These are phyloP conservation scores for Xerocomellus intermedius DNA, from an alignment of 768 basidiomycete genomes.

Conservation along the genomic window DNA sequence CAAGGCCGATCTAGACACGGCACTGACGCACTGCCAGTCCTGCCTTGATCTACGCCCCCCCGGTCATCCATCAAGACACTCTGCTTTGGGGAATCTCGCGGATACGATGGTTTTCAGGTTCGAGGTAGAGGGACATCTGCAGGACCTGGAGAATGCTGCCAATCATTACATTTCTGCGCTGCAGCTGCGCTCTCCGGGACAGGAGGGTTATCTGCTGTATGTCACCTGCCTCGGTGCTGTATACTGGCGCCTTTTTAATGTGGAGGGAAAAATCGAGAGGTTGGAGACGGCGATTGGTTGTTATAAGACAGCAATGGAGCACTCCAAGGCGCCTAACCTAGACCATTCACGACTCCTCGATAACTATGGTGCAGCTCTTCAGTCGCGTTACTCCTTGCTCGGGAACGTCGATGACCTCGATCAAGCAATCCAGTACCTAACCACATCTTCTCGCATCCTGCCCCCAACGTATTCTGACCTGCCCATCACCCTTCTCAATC, in stretches of 20 bases:
- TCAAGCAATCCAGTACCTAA: slow-evolving; percentile 21
- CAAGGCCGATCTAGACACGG: slow-evolving; percentile 17
- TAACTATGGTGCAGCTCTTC: slow-evolving; percentile 19
- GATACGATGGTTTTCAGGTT: slow-evolving; percentile 21
- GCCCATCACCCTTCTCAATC: slow-evolving; percentile 13
- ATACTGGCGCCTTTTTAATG: slow-evolving; percentile 1
- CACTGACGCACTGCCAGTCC: slow-evolving; percentile 12
- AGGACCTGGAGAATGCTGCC: slow-evolving; percentile 25
- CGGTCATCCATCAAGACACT: slow-evolving; percentile 13
- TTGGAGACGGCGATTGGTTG: slow-evolving; percentile 22
- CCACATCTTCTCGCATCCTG: slow-evolving; percentile 16
- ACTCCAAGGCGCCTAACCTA: slow-evolving; percentile 15
- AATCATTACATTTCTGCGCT: slow-evolving; percentile 14
- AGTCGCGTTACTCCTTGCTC: slow-evolving; percentile 9
- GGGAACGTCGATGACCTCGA: slow-evolving; percentile 24
- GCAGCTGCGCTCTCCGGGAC: slow-evolving; percentile 14
- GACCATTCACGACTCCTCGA: slow-evolving; percentile 19
- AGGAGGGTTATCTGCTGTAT: slow-evolving; percentile 5
- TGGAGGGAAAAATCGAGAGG: slow-evolving; percentile 12
- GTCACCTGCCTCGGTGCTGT: slow-evolving; percentile 16
- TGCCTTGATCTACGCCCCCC: slow-evolving; percentile 24
- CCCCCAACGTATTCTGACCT: slow-evolving; percentile 4
- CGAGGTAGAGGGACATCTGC: slow-evolving; percentile 18
- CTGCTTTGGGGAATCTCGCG: slow-evolving; percentile 21
- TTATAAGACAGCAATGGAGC: slow-evolving; percentile 13